Base-by-base conservation (phyloP, 2,329 filamentous ascomycete genomes). In the Knoxdaviesia capensis region DNA sequence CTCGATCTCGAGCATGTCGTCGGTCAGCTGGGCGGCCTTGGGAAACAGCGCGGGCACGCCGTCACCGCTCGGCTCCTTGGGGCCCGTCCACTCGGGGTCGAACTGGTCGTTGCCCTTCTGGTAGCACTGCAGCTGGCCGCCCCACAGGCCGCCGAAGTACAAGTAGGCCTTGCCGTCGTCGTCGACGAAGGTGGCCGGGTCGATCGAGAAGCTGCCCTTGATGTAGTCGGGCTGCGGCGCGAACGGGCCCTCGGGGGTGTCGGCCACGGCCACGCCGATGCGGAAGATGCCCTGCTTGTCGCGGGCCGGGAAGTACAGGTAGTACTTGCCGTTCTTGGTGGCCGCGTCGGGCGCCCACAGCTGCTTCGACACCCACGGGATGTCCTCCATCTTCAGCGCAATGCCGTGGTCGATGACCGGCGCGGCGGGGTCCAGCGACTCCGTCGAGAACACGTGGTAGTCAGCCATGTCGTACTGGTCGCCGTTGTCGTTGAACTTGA, bases 401-500 rank as follows among this genome's bases (percentile, higher is more conserved):
- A 80, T 65, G 51, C 80, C 80, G 59, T 86, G 80, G 61, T 86
- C 81, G 20, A 67, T 76, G 3, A 85, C 77, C 11, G 65, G 62
- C 46, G 66, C 67, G 29, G 73, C 61, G 1, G 66, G 62, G 43
- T 72, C 67, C 44, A 72, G 58, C 31, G 61, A 63, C 7, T 56
- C 50, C 30, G 60, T 61, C 48, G 71, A 77, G 58, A 86, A 77
- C 55, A 87, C 81, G 58, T 86, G 80, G 66, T 87, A 87, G 63
- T 87, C 81, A 43, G 62, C 68, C 81, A 86, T 87, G 62, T 84
- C 81, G 56, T 85, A 86, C 56, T 86, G 81, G 60, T 85, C 80
- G 54, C 81, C 81, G 66, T 85, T 84, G 66, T 86, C 80, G 62
- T 87, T 86, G 65, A 80, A 77, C 44, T 69, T 44, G 56, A 84